Percentiles rank a stretch among this genome's conserved stretches.
These are phyloP conservation scores for Ceratocystis papillata DNA, from an alignment of 2,329 filamentous ascomycete species.

Conservation along the genomic window DNA sequence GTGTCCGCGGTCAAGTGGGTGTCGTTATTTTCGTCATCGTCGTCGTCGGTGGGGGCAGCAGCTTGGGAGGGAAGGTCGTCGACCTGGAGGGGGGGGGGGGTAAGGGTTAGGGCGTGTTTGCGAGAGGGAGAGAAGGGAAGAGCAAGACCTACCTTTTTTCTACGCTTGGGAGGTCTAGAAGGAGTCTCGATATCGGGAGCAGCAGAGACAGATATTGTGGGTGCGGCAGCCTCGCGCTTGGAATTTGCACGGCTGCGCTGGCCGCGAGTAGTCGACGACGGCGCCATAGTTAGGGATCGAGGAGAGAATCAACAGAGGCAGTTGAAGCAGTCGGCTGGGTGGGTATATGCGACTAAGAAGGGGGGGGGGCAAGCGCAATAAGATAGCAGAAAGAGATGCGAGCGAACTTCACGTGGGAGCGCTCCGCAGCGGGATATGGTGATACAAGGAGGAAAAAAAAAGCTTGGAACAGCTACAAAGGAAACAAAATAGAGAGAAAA, in stretches of 20 bases:
- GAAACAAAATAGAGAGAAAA: conserved; percentile 12
- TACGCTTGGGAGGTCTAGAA: conserved; percentile 51
- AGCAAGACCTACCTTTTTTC: conserved; percentile 45
- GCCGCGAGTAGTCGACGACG: conserved; percentile 30
- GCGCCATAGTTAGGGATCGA: conserved; percentile 10
- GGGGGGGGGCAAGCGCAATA: background rate
- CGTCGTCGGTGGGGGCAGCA: conserved; percentile 27
- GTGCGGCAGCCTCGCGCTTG: conserved; percentile 30
- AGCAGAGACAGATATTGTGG: conserved; percentile 29
- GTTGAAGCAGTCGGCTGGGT: background rate
- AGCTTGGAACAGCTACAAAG: conserved; percentile 10
- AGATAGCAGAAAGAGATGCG: background rate
- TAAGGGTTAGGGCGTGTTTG: background rate
- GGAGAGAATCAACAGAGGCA: background rate
- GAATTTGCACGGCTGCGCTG: conserved; percentile 30
- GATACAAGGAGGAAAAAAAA: conserved; percentile 6
- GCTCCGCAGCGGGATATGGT: background rate
- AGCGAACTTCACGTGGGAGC: background rate
- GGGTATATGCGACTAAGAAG: background rate
- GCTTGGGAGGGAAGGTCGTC: conserved; percentile 31
- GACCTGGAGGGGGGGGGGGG: conserved; percentile 29
- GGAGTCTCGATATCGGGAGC: conserved; percentile 45
- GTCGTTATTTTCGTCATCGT: conserved; percentile 38
- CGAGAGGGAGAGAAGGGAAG: conserved; percentile 24
- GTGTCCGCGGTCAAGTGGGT: conserved; percentile 37